Base-by-base conservation (phyloP, 768 basidiomycete species). In the Gautieria morchelliformis region DNA sequence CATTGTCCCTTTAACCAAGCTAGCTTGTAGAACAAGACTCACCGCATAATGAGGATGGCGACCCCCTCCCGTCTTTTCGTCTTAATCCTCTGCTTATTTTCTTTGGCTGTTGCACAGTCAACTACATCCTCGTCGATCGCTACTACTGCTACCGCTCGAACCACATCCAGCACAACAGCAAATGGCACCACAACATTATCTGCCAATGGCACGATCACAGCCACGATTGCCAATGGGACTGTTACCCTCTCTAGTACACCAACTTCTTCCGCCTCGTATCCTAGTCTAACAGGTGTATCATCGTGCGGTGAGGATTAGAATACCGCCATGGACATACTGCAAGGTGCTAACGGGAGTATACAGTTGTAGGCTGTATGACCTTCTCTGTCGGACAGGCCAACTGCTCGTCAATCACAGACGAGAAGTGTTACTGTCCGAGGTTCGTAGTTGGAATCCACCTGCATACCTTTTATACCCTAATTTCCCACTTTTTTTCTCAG, bases 391-490 rank as follows among this genome's bases (percentile, higher is more conserved):
- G 7, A 56, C 33, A 24, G 17, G 33, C 22, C 15, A 56, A 57
- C 27, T 57, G 56, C 48, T 20, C 48, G 14, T 32, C 56, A 27
- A 57, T 57, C 22, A 50, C 56, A 12, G 19, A 47, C 32, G 30
- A n/a, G 24, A 35, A 15, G 5, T 57, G 56, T 40, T 57, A n/a
- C 37, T 57, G 56, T 40, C 15, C 35, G 19, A 47, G 39, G 56
- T 57, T 10, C 20, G 33, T 57, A 8, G 8, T 32, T 47, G n/a
- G 17, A 10, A 39, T 40, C 14, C 32, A n/a, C 48, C 30, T 24
- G 37, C 24, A 35, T 22, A 2, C 9, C 50, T 12, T 22, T 33
- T 19, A 20, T 35, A 19, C 32, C 19, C 17, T n/a, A 39, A 8
- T 19, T 30, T 37, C 3, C 42, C 24, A 19, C 10, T 20, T 41